phyloP scores from a whole-genome alignment of 2,329 filamentous ascomycete genomes.

The Stagonosporopsis vannaccii region DNA sequence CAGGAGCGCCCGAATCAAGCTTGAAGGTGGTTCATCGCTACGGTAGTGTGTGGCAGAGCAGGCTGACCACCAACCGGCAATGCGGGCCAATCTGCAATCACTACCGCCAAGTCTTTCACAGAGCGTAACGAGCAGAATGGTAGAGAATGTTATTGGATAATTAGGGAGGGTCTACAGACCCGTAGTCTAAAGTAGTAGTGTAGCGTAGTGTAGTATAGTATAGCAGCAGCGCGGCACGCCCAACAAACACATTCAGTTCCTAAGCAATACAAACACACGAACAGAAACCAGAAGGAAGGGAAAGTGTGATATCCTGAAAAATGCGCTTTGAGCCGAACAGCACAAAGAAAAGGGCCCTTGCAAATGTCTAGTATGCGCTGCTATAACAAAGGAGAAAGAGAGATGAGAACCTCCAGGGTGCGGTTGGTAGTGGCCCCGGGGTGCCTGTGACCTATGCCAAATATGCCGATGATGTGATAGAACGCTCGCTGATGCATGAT shows the following conservation, averaged over 20 bases:
- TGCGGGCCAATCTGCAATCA: too few relatives aligned
- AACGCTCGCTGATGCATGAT: conserved; percentile 17
- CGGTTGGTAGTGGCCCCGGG: background rate
- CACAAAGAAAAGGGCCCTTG: background rate
- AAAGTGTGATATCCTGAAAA: conserved; percentile 8
- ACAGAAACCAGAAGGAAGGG: conserved; percentile 9
- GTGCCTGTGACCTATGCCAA: conserved; percentile 8
- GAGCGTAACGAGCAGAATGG: background rate
- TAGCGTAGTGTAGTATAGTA: background rate
- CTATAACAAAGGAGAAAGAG: conserved; percentile 17
- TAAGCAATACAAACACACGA: background rate
- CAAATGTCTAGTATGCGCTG: conserved; percentile 13
- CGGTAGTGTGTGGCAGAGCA: too few relatives aligned
- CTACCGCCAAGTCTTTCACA: too few relatives aligned
- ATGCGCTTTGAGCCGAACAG: background rate
- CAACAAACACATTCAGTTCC: background rate
- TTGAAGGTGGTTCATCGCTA: too few relatives aligned
- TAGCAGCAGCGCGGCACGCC: background rate
- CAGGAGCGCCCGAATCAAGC: too few relatives aligned
- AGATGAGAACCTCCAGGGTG: background rate
- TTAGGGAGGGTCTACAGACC: conserved; percentile 9
- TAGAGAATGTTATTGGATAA: conserved; percentile 1
- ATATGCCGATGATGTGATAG: conserved; percentile 10
- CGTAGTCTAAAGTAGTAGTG: conserved; percentile 5
- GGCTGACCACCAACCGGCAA: too few relatives aligned